Base-by-base conservation (phyloP, 495 filamentous ascomycete species). In the Hyaloscypha bicolor region DNA sequence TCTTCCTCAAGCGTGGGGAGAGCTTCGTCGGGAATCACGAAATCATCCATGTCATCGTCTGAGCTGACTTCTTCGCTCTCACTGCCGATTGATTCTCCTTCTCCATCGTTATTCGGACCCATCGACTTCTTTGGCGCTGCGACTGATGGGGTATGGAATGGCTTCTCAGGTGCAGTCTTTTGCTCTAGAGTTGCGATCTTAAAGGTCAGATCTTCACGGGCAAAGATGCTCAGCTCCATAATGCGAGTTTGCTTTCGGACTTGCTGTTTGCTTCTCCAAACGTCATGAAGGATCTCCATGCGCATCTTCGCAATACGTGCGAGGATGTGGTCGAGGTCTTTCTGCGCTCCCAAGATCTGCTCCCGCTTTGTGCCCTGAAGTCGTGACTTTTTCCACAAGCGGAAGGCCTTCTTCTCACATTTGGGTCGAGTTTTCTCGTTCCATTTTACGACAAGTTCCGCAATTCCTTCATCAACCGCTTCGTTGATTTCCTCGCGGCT, bases 161-260 rank as follows among this genome's bases (percentile, higher is more conserved):
- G 70, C 63, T 79, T 87, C 9, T 81, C 79, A 0, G 90, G 90
- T 55, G 79, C 80, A 5, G 62, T 70, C 2, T 80, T 75, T 29
- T 77, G 77, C 63, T 81, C 73, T 25, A 93, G 79, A 1, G 89
- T 55, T 4, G 69, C 71, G 21, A 89, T 77, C 57, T 79, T 81
- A 86, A 87, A 93, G 30, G 72, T 74, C 8, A 79, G 68, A 29
- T 85, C 75, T 73, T 85, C 83, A 11, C 79, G 83, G 39, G 88
- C 80, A 32, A 81, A 83, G n/a, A 97, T 74, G 6, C 80, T 91
- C 4, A 73, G 70, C 55, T 92, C 85, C 74, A 96, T 73, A 52
- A 77, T 81, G n/a, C 73, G 70, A 57, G 85, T 85, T 64, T 83
- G 83, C n/a, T 76, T 76, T 21, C 75, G 68, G 16, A 94, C 68